Conservation (phyloP, 2,329 filamentous ascomycete genomes). For the Cercospora citrullina region DNA sequence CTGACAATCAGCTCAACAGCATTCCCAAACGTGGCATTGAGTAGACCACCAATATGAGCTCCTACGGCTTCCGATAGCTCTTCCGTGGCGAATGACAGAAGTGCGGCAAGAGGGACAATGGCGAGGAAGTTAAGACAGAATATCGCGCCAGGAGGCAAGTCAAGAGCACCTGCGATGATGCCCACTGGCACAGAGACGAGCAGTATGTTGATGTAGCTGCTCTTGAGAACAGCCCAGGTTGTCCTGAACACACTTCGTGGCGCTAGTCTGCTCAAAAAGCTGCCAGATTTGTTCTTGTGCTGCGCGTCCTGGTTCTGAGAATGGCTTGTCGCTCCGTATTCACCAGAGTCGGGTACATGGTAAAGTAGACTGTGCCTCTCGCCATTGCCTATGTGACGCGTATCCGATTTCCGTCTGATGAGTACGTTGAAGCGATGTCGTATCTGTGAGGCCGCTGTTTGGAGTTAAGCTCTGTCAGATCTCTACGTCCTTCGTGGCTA, state of each 20-base stretch:
- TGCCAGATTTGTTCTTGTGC: not conserved
- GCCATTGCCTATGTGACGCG: conserved; percentile 14
- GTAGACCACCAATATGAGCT: conserved; percentile 70
- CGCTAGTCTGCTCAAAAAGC: conserved; percentile 6
- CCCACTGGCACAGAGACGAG: conserved; percentile 73
- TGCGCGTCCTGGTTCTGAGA: not conserved
- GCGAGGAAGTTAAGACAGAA: conserved; percentile 79
- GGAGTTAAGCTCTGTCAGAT: not conserved
- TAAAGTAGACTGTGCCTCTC: conserved; percentile 15
- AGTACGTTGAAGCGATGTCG: conserved; percentile 20
- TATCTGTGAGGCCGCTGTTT: conserved; percentile 16
- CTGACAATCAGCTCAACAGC: conserved; percentile 82
- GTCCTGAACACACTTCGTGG: conserved; percentile 15
- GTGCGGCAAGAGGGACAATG: conserved; percentile 71
- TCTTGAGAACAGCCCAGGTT: conserved; percentile 37
- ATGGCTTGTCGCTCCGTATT: conserved; percentile 1
- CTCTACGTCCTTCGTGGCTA: not conserved
- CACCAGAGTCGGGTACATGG: conserved; percentile 13
- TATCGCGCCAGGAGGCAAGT: conserved; percentile 65
- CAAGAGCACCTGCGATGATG: conserved; percentile 63
- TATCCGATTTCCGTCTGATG: conserved; percentile 7
- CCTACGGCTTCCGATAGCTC: conserved; percentile 71
- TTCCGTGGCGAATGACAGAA: conserved; percentile 75
- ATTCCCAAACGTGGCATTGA: conserved; percentile 80
- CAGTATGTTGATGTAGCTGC: conserved; percentile 65